Percentiles rank a stretch among this genome's conserved stretches.
These are phyloP conservation scores for Pleurotus giganteus DNA, from an alignment of 768 basidiomycete genomes.

Conservation along the genomic window DNA sequence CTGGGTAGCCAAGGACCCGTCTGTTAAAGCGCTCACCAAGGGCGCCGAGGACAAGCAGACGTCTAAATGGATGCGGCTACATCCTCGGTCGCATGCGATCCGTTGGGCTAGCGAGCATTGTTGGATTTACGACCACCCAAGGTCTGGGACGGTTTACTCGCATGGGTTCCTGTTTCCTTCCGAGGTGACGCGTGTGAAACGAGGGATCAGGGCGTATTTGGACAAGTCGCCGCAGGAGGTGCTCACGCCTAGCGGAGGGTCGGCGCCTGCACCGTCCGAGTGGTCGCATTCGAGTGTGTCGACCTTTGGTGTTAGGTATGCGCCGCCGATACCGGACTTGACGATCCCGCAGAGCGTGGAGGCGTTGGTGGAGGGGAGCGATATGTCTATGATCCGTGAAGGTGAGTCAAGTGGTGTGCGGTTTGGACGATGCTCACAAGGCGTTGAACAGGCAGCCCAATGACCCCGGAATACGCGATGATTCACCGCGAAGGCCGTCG, in stretches of 20 bases:
- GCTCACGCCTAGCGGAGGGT: constrained; percentile 23
- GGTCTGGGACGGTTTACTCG: constrained; percentile 89
- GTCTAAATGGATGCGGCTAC: constrained; percentile 86
- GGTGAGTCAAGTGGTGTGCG: too few species aligned
- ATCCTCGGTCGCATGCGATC: constrained; percentile 75
- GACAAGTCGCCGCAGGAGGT: constrained; percentile 40
- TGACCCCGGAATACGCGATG: constrained; percentile 69
- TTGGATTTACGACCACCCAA: constrained; percentile 98
- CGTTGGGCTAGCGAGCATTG: constrained; percentile 92
- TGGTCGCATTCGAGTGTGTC: constrained; percentile 86
- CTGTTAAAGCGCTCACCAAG: constrained; percentile 60
- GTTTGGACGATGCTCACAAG: too few species aligned
- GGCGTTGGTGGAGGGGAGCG: constrained; percentile 89
- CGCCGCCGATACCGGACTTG: constrained; percentile 64
- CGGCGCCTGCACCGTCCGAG: constrained; percentile 46
- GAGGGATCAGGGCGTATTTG: constrained; percentile 50
- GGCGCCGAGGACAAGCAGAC: constrained; percentile 95
- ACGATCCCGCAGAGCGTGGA: constrained; percentile 75
- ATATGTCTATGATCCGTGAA: constrained; percentile 71
- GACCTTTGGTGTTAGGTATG: constrained; percentile 77
- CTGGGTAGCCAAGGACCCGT: constrained; percentile 78
- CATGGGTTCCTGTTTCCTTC: constrained; percentile 96
- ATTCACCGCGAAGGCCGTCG: constrained; percentile 66
- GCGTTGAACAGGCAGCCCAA: constrained; percentile 48
- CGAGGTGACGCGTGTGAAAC: constrained; percentile 68